phyloP scores from a whole-genome alignment of 2,329 filamentous ascomycete genomes.

The Fusarium anthophilum region DNA sequence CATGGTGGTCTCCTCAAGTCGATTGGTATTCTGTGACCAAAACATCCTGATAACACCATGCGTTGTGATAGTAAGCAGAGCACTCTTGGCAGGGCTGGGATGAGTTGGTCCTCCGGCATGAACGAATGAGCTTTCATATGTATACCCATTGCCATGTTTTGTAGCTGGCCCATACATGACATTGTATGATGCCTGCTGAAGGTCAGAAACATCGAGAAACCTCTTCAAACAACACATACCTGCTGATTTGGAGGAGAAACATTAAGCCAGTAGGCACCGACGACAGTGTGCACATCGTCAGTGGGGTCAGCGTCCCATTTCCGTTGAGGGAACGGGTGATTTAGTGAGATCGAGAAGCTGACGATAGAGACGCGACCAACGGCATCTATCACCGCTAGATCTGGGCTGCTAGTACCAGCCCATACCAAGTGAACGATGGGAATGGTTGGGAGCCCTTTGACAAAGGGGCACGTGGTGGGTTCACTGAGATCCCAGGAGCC shows the following conservation, averaged over 20 bases:
- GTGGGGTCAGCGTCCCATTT: conserved; percentile 73
- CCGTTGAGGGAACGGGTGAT: conserved; percentile 71
- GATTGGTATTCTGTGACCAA: conserved; percentile 77
- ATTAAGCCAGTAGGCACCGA: conserved; percentile 88
- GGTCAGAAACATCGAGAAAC: background rate
- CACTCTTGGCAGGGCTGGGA: conserved; percentile 74
- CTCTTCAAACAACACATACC: conserved; percentile 30
- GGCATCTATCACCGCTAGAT: conserved; percentile 85
- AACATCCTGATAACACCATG: conserved; percentile 79
- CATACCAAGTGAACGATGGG: conserved; percentile 84
- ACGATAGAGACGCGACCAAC: conserved; percentile 81
- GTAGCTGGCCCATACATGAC: conserved; percentile 68
- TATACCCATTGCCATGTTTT: conserved; percentile 71
- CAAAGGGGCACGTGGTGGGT: conserved; percentile 69
- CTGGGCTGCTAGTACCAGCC: conserved; percentile 76
- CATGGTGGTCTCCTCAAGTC: conserved; percentile 76
- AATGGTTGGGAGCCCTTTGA: conserved; percentile 70
- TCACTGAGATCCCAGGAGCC: conserved; percentile 81
- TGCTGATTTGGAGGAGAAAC: conserved; percentile 60
- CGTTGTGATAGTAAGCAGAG: conserved; percentile 79
- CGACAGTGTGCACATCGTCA: conserved; percentile 79
- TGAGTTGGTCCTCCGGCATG: conserved; percentile 78
- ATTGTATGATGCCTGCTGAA: conserved; percentile 52
- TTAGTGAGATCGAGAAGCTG: conserved; percentile 75
- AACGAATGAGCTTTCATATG: conserved; percentile 73